Percentiles rank a stretch among this genome's conserved stretches.
Evolutionary conservation across 148 eudicot genomes (phyloP).

Genomic region (Cornus suecica): DNA sequence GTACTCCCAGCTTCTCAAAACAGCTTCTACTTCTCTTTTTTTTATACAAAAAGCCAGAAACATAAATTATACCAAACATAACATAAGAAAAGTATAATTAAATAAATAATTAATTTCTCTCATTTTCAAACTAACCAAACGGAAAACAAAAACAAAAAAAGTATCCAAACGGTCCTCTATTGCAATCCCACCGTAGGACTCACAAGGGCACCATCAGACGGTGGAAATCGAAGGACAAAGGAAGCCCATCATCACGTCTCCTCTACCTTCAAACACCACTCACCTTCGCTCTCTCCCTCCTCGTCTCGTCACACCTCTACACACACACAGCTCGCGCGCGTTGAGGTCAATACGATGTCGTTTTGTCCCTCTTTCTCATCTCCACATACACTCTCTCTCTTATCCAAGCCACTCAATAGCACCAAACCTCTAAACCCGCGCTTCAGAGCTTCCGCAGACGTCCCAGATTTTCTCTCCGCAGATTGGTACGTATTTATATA

Average conservation of each 20-base stretch:
- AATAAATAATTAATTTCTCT: too few species aligned
- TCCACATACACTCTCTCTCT: constrained; percentile 4
- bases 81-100: too few species aligned
- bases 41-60: too few species aligned
- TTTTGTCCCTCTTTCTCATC: not conserved
- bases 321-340: not conserved
- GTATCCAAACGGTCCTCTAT: too few species aligned
- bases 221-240: not conserved
- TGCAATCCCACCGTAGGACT: not conserved
- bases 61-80: too few species aligned
- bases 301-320: not conserved
- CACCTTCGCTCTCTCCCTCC: not conserved
- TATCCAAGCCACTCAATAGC: constrained; percentile 24
- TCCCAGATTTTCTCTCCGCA: constrained; percentile 83
- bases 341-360: not conserved
- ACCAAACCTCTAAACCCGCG: constrained; percentile 20
- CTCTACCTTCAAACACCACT: not conserved
- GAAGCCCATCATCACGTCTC: not conserved
- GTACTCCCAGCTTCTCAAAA: too few species aligned
- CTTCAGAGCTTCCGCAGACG: constrained; percentile 61
- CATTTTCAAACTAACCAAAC: too few species aligned
- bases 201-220: not conserved
- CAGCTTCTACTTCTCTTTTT: too few species aligned
- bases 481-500: constrained; percentile 48
- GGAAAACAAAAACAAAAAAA: too few species aligned